Evolutionary conservation across 2,329 filamentous ascomycete genomes (phyloP).

Genomic region (Aspergillus clavatus): DNA sequence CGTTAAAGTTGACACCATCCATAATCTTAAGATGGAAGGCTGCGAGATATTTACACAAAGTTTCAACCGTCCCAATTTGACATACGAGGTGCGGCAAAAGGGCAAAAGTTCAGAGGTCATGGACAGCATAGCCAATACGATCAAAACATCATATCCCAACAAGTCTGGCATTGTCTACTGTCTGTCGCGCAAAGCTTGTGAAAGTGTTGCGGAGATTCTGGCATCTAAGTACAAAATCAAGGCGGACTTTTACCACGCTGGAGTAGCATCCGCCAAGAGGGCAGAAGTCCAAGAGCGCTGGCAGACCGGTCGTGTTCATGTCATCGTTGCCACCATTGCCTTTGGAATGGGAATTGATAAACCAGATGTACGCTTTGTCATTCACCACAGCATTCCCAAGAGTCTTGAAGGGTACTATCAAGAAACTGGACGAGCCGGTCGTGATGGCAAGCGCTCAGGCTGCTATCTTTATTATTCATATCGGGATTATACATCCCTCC

Average conservation of each 20-base stretch:
- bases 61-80: slow-evolving; percentile 94
- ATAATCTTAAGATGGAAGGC: slow-evolving; percentile 76
- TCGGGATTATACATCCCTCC: slow-evolving; percentile 66
- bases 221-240: slow-evolving; percentile 57
- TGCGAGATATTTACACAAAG: slow-evolving; percentile 83
- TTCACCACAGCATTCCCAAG: slow-evolving; percentile 89
- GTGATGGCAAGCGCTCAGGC: slow-evolving; percentile 79
- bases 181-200: slow-evolving; percentile 76
- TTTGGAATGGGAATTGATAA: slow-evolving; percentile 99
- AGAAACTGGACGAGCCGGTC: slow-evolving; percentile 89
- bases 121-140: slow-evolving; percentile 52
- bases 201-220: slow-evolving; percentile 70
- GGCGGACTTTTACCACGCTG: slow-evolving; percentile 82
- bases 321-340: slow-evolving; percentile 96
- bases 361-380: slow-evolving; percentile 89
- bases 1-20: slow-evolving; percentile 85
- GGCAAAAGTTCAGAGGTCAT: slow-evolving; percentile 54
- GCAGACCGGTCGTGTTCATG: slow-evolving; percentile 74
- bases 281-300: slow-evolving; percentile 69
- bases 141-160: slow-evolving; percentile 62
- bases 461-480: slow-evolving; percentile 90
- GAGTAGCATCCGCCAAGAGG: slow-evolving; percentile 65
- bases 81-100: slow-evolving; percentile 78
- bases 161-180: slow-evolving; percentile 93
- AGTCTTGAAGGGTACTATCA: slow-evolving; percentile 98